Conservation (phyloP, 2,329 filamentous ascomycete genomes). For the Aureobasidium pullulans region DNA sequence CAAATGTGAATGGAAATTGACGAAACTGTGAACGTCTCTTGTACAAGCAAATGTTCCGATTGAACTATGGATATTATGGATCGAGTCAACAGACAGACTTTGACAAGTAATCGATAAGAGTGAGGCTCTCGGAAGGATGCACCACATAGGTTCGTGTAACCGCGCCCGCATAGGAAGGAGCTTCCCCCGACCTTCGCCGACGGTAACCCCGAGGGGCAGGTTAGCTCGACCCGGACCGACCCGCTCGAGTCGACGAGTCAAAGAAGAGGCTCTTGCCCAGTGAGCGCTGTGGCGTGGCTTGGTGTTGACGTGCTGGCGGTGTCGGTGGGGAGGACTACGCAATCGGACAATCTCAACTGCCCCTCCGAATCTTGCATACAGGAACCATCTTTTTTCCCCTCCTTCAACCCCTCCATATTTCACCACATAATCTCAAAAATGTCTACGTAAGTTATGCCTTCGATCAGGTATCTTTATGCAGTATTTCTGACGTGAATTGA, state of each 20-base stretch:
- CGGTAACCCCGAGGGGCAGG: neutral
- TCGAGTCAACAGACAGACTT: constrained; percentile 5
- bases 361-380: constrained; percentile 1
- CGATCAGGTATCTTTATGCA: neutral
- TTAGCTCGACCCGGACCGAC: neutral
- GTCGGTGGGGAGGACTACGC: constrained; percentile 4
- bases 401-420: neutral
- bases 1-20: neutral
- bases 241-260: neutral
- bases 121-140: constrained; percentile 3
- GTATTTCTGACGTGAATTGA: neutral
- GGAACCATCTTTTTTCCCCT: neutral
- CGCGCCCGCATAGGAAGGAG: constrained; percentile 11
- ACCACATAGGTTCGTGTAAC: constrained; percentile 2
- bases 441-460: neutral
- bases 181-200: neutral
- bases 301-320: constrained; percentile 9
- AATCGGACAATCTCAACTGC: neutral
- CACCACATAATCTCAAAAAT: neutral
- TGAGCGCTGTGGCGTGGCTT: neutral
- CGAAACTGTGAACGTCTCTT: neutral
- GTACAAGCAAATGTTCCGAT: neutral
- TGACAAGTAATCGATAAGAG: constrained; percentile 10
- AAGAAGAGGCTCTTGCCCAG: neutral
- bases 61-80: neutral